These are phyloP conservation scores for Claviceps sorghi DNA, from an alignment of 2,329 filamentous ascomycete genomes.

Conservation along the genomic window DNA sequence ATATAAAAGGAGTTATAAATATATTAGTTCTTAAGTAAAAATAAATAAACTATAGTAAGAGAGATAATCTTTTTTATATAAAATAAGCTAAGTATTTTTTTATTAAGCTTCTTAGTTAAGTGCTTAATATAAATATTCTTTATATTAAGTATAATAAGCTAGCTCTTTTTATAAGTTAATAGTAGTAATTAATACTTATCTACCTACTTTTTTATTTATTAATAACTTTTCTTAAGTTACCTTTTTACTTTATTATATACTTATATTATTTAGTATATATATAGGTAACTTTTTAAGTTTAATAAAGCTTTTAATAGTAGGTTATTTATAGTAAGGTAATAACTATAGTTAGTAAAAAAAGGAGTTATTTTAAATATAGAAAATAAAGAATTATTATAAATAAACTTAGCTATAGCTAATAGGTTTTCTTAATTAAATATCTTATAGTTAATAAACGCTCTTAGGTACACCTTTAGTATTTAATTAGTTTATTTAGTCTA, in stretches of 20 bases:
- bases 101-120: neutral
- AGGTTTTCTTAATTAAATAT: neutral
- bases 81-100: neutral
- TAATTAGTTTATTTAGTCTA: neutral
- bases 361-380: neutral
- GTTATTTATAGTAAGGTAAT: neutral
- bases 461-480: neutral
- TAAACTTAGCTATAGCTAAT: neutral
- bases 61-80: neutral
- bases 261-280: neutral
- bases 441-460: neutral
- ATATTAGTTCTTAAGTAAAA: neutral
- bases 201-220: neutral
- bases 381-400: neutral
- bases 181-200: neutral
- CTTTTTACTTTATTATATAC: neutral
- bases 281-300: neutral
- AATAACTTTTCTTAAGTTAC: neutral
- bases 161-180: neutral
- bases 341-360: neutral
- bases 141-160: neutral
- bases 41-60: neutral
- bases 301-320: neutral
- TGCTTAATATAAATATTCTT: neutral
- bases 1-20: neutral